Evolutionary conservation across 345 rosid genomes (phyloP).

Genomic region (Pistacia vera): DNA sequence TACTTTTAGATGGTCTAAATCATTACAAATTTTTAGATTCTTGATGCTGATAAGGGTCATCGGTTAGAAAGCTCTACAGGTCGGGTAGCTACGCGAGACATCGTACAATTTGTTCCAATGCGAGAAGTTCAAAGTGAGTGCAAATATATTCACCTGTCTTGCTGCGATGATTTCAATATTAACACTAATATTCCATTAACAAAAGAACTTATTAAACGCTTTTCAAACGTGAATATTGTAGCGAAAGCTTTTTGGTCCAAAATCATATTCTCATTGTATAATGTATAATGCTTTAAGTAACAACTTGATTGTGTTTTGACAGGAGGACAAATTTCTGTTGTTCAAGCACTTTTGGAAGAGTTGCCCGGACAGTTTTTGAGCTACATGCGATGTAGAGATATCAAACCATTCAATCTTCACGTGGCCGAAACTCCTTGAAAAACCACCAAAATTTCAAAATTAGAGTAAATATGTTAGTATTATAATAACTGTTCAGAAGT

Average conservation of each 20-base stretch:
- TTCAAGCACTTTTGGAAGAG: conserved; percentile 82
- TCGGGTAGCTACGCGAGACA: conserved; percentile 80
- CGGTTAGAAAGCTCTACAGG: conserved; percentile 78
- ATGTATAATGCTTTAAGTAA: neutral
- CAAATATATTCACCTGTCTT: neutral
- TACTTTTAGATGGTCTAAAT: neutral
- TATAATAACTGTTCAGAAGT: neutral
- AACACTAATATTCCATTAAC: neutral
- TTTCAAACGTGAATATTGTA: neutral
- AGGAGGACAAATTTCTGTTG: conserved; percentile 73
- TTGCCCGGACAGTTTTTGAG: conserved; percentile 83
- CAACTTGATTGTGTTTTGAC: neutral
- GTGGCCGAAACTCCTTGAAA: conserved; percentile 8
- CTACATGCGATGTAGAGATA: conserved; percentile 59
- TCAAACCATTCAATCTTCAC: conserved; percentile 43
- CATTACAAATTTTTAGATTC: conserved; percentile 43
- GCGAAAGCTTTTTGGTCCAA: no score
- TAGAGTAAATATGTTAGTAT: neutral
- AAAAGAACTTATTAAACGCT: no score
- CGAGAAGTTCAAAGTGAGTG: conserved; percentile 72
- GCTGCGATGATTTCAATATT: neutral
- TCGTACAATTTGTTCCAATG: conserved; percentile 89
- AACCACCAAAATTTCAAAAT: no score
- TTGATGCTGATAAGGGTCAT: conserved; percentile 80
- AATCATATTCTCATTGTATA: neutral